Evolutionary conservation across 768 basidiomycete species (phyloP).

Genomic region (Hortiboletus campestris): DNA sequence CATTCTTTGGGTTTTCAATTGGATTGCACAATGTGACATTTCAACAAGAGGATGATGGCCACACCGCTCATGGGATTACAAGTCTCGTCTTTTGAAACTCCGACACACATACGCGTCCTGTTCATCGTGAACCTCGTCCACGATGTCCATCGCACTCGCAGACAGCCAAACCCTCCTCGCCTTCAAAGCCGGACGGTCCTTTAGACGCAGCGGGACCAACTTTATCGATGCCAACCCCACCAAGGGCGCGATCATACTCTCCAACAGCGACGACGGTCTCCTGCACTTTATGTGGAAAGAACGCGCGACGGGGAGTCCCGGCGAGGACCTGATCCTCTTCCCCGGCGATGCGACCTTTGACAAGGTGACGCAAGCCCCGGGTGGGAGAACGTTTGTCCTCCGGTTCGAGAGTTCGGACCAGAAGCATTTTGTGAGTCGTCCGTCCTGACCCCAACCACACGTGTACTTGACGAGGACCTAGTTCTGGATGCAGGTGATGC

Average conservation of each 20-base stretch:
- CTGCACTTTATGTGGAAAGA: slow-evolving; percentile 83
- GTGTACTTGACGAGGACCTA: slow-evolving; percentile 28
- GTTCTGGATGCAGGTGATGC: slow-evolving; percentile 85
- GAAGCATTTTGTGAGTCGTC: slow-evolving; percentile 78
- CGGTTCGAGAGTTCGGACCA: slow-evolving; percentile 90
- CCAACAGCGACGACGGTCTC: slow-evolving; percentile 70
- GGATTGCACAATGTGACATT: too few relatives aligned
- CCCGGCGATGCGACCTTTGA: slow-evolving; percentile 81
- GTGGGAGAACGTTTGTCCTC: slow-evolving; percentile 79
- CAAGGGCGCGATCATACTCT: slow-evolving; percentile 72
- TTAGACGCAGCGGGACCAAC: slow-evolving; percentile 64
- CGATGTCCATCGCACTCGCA: slow-evolving; percentile 28
- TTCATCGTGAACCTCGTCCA: background rate
- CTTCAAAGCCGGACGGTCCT: slow-evolving; percentile 73
- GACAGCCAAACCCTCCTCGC: slow-evolving; percentile 38
- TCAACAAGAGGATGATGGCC: too few relatives aligned
- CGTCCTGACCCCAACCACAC: background rate
- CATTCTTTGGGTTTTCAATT: too few relatives aligned
- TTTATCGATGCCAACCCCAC: slow-evolving; percentile 62
- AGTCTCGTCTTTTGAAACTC: slow-evolving; percentile 16
- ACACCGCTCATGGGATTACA: too few relatives aligned
- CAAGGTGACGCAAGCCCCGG: slow-evolving; percentile 63
- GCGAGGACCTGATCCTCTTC: slow-evolving; percentile 86
- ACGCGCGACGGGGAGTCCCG: slow-evolving; percentile 53
- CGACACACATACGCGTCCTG: slow-evolving; percentile 19